Base-by-base conservation (phyloP, 2,329 filamentous ascomycete species). In the Arthrobotrys megalospora region DNA sequence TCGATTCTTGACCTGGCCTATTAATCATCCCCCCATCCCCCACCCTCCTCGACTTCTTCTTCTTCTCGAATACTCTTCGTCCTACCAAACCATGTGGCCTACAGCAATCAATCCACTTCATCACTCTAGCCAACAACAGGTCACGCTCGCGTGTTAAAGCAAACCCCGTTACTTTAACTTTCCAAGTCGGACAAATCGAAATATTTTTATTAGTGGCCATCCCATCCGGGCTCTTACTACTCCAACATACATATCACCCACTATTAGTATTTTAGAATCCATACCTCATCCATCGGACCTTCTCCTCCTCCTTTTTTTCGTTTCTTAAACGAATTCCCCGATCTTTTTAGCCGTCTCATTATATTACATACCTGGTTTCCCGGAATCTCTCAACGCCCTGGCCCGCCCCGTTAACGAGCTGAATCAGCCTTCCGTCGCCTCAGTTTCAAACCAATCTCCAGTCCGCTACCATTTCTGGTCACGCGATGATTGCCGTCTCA, bases 401-500 rank as follows among this genome's bases (percentile, higher is more conserved):
- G 67, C 28, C 50, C 66, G 55, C 47, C 53, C 58, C 6, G 62
- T 55, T 63, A 38, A 64, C 67, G 60, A 72, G 60, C 43, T 64
- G 66, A 63, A 55, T 52, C 34, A 32, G 45, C 52, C 45, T 53
- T 38, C 19, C 41, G 41, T 45, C 72, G 19, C 41, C 55, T 76
- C 24, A 21, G 55, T 60, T 24, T 47, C 36, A 48, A 24, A 53
- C 34, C 50, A 66, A 53, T 24, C 55, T 60, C 67, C 55, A 52
- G 52, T 32, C 43, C 41, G 16, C 12, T 58, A 60, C 50, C 52
- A 47, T 43, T 58, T 34, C 24, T 71, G 67, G 53, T 64, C 75
- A 68, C 75, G 75, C 75, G 67, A 78, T 78, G 75, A 78, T 78
- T 78, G 75, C 75, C 21, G 66, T 78, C 63, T 78, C 75, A 53